Evolutionary conservation across 805 yeast genomes (phyloP), one percentile per base, ranked within the genome.

Genomic region (Zygotorulaspora florentina): DNA sequence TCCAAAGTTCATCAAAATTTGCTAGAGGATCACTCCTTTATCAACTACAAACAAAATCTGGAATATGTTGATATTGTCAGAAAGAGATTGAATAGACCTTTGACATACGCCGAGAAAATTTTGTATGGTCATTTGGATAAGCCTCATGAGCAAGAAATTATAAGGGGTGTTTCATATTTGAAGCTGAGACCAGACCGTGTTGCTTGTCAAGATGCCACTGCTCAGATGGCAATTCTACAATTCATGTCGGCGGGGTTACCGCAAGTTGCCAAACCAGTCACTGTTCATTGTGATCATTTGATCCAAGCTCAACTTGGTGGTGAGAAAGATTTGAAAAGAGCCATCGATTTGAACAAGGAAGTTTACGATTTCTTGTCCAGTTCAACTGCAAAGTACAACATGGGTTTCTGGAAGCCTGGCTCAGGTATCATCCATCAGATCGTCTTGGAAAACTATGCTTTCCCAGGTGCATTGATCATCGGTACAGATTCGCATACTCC

Each of bases 401-500:
- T 90, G 69, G 96, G 95, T 70, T 90, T 90, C 81, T 90, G 98
- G 98, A 90, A 90, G 66, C 96, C 97, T 61, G 97, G 97, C 64
- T 89, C 96, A 35, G 98, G 98, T 78, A 90, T 90, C 62, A 90
- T 90, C 63, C 98, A 90, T 74, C 98, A 90, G 76, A 91, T 90
- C 57, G 95, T 90, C 40, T 77, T 90, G 64, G 98, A 90, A 76
- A 91, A 90, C 77, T 90, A 87, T 71, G 93, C 96, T 51, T 87
- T 86, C 81, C 98, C 98, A 69, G 98, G 98, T 74, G 87, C 91
- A 56, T 79, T 90, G 75, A 84, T 90, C 76, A 81, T 90, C 58
- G 97, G 97, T 76, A 90, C 97, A 47, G 97, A 90, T 74, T 88
- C 96, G 28, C 97, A 90, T 73, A 90, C 97, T 59, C 97, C 97